These are phyloP conservation scores for Aspergillus asperescens DNA, from an alignment of 495 filamentous ascomycete species.

Conservation along the genomic window DNA sequence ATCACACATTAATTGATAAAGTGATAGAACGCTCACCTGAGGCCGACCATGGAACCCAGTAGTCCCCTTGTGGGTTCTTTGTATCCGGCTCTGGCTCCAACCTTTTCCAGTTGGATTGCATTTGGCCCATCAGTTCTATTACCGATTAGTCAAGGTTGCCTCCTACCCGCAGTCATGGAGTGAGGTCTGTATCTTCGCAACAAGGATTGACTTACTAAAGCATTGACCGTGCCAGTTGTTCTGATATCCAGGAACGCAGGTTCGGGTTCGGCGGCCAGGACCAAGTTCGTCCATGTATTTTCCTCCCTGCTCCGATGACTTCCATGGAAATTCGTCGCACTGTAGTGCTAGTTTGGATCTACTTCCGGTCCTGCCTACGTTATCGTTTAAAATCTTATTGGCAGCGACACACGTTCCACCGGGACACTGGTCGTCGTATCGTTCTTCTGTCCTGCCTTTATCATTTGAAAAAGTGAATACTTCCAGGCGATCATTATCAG, in stretches of 20 bases:
- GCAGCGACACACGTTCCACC: not conserved
- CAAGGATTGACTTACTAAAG: not conserved
- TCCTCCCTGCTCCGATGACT: constrained; percentile 12
- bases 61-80: constrained; percentile 7
- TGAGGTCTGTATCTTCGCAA: not conserved
- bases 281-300: not conserved
- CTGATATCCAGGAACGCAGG: constrained; percentile 9
- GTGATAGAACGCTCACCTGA: not conserved
- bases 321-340: constrained; percentile 13
- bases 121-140: constrained; percentile 11
- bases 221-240: constrained; percentile 12
- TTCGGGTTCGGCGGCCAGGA: not conserved
- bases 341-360: not conserved
- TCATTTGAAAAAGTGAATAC: constrained; percentile 8
- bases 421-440: constrained; percentile 4
- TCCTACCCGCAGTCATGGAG: not conserved
- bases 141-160: not conserved
- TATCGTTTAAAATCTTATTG: no score
- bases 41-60: constrained; percentile 11
- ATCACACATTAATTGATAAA: not conserved
- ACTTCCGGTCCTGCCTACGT: not conserved
- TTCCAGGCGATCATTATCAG: not conserved
- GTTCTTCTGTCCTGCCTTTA: not conserved
- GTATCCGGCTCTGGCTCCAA: constrained; percentile 9
- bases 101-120: constrained; percentile 15